Percentiles rank a stretch among this genome's conserved stretches.
Conservation (phyloP, 495 filamentous ascomycete genomes). For the Pseudoneurospora amorphoporcata region DNA sequence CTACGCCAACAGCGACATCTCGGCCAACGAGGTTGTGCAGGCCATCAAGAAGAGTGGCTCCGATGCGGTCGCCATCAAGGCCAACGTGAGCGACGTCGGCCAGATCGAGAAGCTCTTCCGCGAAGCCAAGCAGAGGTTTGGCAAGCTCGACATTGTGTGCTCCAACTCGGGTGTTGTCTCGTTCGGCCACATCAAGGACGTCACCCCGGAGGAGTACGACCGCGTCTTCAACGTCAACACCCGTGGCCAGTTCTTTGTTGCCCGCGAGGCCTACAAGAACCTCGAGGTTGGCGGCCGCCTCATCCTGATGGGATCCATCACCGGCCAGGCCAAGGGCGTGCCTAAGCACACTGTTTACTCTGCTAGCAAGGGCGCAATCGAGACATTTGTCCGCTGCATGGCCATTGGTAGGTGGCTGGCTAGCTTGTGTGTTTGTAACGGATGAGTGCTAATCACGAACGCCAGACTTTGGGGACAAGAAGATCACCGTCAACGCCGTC, state of each 20-base stretch:
- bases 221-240: conserved; percentile 69
- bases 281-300: conserved; percentile 50
- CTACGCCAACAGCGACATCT: conserved; percentile 52
- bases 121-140: conserved; percentile 52
- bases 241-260: conserved; percentile 74
- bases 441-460: background rate
- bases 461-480: conserved; percentile 30
- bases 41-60: conserved; percentile 48
- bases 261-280: conserved; percentile 56
- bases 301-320: conserved; percentile 55
- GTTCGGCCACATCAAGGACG: conserved; percentile 55
- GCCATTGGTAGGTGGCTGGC: conserved; percentile 16
- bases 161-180: conserved; percentile 58
- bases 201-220: conserved; percentile 68
- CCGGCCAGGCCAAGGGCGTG: conserved; percentile 51
- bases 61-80: conserved; percentile 58
- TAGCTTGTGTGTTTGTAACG: background rate
- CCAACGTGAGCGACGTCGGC: conserved; percentile 61
- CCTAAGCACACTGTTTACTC: conserved; percentile 53
- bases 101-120: conserved; percentile 42
- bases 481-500: conserved; percentile 55
- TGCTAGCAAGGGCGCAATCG: conserved; percentile 27
- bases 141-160: conserved; percentile 60
- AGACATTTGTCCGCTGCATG: conserved; percentile 28
- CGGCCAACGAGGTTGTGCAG: conserved; percentile 52